phyloP scores from a whole-genome alignment of 495 filamentous ascomycete genomes.

The Pseudomonodictys pantanalensis region DNA sequence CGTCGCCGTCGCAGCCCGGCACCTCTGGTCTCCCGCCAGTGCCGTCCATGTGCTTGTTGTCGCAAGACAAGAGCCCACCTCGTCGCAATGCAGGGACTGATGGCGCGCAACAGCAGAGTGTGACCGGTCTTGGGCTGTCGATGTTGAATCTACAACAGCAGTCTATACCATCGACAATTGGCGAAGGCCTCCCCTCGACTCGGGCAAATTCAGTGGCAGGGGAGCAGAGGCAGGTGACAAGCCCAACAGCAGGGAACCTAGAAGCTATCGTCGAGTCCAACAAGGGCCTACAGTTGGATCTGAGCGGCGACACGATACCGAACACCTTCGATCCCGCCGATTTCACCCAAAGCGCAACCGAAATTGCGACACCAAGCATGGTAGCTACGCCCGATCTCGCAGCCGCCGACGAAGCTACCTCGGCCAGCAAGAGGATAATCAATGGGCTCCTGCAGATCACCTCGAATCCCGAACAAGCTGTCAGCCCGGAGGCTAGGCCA shows the following conservation, averaged over 20 bases:
- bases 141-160: constrained; percentile 14
- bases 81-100: not conserved
- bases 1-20: constrained; percentile 12
- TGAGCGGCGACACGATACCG: constrained; percentile 24
- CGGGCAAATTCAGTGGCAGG: constrained; percentile 20
- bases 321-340: constrained; percentile 31
- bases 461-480: constrained; percentile 3
- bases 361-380: constrained; percentile 43
- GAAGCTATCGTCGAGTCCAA: constrained; percentile 8
- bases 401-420: constrained; percentile 26
- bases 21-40: constrained; percentile 24
- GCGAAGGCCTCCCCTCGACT: constrained; percentile 14
- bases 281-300: constrained; percentile 8
- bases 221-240: constrained; percentile 1
- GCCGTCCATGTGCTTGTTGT: constrained; percentile 32
- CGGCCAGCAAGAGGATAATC: constrained; percentile 27
- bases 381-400: constrained; percentile 42
- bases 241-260: not conserved
- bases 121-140: constrained; percentile 23
- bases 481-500: constrained; percentile 7
- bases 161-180: constrained; percentile 22
- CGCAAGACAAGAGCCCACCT: constrained; percentile 13
- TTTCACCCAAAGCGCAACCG: constrained; percentile 42
- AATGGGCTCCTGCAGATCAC: constrained; percentile 11
- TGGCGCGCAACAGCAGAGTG: not conserved